These are phyloP conservation scores for Deinandra increscens DNA, from an alignment of 129 eudicot genomes.

Conservation along the genomic window DNA sequence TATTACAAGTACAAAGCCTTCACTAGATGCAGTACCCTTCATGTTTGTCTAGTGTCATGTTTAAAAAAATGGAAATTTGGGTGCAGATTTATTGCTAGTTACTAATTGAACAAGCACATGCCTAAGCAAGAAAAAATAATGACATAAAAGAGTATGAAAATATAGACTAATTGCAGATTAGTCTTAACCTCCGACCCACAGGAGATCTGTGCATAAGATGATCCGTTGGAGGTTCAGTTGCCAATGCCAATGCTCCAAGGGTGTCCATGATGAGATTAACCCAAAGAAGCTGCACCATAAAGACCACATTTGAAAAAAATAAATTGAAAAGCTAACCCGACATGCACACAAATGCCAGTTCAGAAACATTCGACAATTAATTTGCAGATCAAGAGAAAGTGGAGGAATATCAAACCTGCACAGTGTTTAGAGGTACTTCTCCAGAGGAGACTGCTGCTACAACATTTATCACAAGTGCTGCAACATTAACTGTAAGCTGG, in stretches of 20 bases:
- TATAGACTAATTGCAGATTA: neutral
- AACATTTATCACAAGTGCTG: conserved; percentile 87
- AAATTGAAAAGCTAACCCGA: neutral
- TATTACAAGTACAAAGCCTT: neutral
- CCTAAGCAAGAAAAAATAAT: neutral
- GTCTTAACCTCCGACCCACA: conserved; percentile 81
- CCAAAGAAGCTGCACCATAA: conserved; percentile 80
- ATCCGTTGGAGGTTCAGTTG: conserved; percentile 97
- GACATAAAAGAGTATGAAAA: neutral
- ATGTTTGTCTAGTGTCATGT: neutral
- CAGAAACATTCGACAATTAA: neutral
- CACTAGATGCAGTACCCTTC: neutral
- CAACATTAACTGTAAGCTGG: conserved; percentile 95
- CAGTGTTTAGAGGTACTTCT: conserved; percentile 77
- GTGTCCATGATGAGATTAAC: conserved; percentile 98
- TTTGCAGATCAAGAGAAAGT: neutral
- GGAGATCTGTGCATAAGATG: conserved; percentile 93
- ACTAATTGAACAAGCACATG: neutral
- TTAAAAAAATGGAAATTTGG: neutral
- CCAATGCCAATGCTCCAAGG: conserved; percentile 95
- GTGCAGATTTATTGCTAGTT: neutral
- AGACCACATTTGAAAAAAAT: neutral
- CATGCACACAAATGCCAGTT: neutral
- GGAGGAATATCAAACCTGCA: conserved; percentile 52
- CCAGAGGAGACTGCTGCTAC: conserved; percentile 94